Evolutionary conservation across 2,329 filamentous ascomycete species (phyloP).

Genomic region (Scortechinia acanthostroma): DNA sequence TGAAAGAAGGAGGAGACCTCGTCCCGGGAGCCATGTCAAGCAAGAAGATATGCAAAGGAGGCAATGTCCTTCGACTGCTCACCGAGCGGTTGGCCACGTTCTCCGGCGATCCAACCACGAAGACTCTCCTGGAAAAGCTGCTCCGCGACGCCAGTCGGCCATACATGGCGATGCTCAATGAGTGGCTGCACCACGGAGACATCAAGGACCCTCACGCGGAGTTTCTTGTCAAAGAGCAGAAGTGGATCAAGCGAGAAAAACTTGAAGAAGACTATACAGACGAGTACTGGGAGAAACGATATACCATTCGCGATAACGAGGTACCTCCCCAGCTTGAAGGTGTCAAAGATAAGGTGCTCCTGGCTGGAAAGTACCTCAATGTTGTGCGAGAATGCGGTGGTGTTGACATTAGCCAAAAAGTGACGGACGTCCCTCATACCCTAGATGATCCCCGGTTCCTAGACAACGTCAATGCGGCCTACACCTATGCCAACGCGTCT

Average conservation of each 20-base stretch:
- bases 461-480: constrained; percentile 91
- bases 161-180: constrained; percentile 97
- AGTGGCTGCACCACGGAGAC: constrained; percentile 93
- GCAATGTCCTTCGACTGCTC: constrained; percentile 81
- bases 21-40: constrained; percentile 71
- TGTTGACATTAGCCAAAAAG: constrained; percentile 83
- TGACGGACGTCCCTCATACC: constrained; percentile 79
- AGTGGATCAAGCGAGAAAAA: constrained; percentile 83
- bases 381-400: constrained; percentile 95
- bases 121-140: constrained; percentile 72
- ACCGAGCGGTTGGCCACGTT: constrained; percentile 79
- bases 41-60: constrained; percentile 95
- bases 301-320: constrained; percentile 85
- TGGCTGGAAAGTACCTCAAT: constrained; percentile 96
- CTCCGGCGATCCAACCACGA: constrained; percentile 86
- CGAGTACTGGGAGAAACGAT: constrained; percentile 97
- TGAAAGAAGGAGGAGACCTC: constrained; percentile 80
- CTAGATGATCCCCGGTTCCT: constrained; percentile 89
- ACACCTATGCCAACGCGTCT: constrained; percentile 90
- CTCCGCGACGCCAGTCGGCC: constrained; percentile 83
- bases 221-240: constrained; percentile 91
- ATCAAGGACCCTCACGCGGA: constrained; percentile 92
- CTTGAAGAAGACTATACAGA: constrained; percentile 96
- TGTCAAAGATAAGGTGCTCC: constrained; percentile 86
- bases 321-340: constrained; percentile 85